Evolutionary conservation across 148 eudicot genomes (phyloP).

Genomic region (Limonium bicolor): DNA sequence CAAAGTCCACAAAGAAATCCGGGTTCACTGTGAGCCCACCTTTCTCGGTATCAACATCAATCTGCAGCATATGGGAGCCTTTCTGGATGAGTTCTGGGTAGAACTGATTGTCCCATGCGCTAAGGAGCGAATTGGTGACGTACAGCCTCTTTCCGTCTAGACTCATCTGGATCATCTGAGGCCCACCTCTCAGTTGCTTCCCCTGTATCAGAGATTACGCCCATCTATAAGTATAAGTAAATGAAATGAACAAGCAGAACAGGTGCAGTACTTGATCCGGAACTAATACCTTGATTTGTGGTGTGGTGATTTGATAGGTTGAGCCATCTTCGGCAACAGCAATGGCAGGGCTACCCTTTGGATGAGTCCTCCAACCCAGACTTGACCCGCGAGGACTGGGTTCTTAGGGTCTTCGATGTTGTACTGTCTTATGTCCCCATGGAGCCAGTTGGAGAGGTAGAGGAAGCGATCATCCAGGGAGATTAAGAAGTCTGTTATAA

Average conservation of each 20-base stretch:
- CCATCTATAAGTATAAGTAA: not conserved
- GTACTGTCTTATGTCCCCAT: conserved; percentile 94
- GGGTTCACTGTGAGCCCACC: conserved; percentile 82
- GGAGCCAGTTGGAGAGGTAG: conserved; percentile 92
- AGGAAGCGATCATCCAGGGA: conserved; percentile 85
- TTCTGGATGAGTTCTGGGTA: conserved; percentile 77
- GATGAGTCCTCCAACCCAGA: conserved; percentile 76
- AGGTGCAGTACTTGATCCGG: not conserved
- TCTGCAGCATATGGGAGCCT: conserved; percentile 88
- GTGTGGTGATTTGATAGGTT: conserved; percentile 74
- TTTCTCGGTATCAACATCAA: conserved; percentile 74
- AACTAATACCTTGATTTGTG: conserved; percentile 52
- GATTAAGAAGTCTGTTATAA: conserved; percentile 87
- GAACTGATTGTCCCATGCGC: conserved; percentile 87
- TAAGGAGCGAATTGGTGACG: conserved; percentile 87
- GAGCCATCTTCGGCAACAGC: conserved; percentile 79
- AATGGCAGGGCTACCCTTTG: conserved; percentile 63
- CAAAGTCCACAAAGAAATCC: conserved; percentile 82
- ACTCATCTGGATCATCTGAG: conserved; percentile 97
- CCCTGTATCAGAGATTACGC: conserved; percentile 25
- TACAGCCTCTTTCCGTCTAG: conserved; percentile 90
- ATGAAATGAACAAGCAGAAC: not conserved
- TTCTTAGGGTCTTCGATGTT: conserved; percentile 85
- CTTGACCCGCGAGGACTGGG: conserved; percentile 67
- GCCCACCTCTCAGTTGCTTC: conserved; percentile 77